phyloP scores from a whole-genome alignment of 2,329 filamentous ascomycete species.

The Chaetomium sp. region DNA sequence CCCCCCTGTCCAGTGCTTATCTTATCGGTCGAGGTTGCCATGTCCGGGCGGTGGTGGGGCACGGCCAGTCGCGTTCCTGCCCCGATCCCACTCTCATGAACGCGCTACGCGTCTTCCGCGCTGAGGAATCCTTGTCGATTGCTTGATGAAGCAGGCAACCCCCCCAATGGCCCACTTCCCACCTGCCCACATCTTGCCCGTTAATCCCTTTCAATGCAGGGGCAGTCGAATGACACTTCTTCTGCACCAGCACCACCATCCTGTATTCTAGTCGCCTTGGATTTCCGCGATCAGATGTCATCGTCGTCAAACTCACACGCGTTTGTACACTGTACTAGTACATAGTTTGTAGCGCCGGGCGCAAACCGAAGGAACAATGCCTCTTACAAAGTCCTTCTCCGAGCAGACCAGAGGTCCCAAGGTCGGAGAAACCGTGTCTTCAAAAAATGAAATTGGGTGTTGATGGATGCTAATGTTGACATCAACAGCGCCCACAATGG shows the following conservation, averaged over 20 bases:
- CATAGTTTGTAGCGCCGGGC: slow-evolving; percentile 3
- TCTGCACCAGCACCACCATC: not conserved
- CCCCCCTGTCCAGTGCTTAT: not conserved
- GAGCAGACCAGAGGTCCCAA: slow-evolving; percentile 42
- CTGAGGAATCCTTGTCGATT: not conserved
- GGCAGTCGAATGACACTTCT: not conserved
- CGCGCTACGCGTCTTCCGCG: slow-evolving; percentile 15
- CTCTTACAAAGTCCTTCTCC: slow-evolving; percentile 41
- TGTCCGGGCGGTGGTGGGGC: slow-evolving; percentile 3
- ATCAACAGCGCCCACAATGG: slow-evolving; percentile 50
- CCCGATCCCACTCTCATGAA: not conserved
- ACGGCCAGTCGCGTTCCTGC: not conserved
- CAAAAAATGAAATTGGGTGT: not conserved
- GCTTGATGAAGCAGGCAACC: slow-evolving; percentile 1
- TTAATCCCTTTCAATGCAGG: slow-evolving; percentile 4
- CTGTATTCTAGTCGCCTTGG: not conserved
- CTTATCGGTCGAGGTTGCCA: not conserved
- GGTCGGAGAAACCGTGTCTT: slow-evolving; percentile 11
- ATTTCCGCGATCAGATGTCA: not conserved
- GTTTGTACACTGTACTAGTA: slow-evolving; percentile 1
- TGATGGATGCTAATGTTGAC: not conserved
- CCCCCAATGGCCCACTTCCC: slow-evolving; percentile 2
- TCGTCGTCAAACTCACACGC: not conserved
- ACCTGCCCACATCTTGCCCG: not conserved
- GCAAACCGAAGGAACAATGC: slow-evolving; percentile 13